Percentiles rank a stretch among this genome's conserved stretches.
Evolutionary conservation across 2,329 filamentous ascomycete species (phyloP).

Genomic region (Xylogone sp.): DNA sequence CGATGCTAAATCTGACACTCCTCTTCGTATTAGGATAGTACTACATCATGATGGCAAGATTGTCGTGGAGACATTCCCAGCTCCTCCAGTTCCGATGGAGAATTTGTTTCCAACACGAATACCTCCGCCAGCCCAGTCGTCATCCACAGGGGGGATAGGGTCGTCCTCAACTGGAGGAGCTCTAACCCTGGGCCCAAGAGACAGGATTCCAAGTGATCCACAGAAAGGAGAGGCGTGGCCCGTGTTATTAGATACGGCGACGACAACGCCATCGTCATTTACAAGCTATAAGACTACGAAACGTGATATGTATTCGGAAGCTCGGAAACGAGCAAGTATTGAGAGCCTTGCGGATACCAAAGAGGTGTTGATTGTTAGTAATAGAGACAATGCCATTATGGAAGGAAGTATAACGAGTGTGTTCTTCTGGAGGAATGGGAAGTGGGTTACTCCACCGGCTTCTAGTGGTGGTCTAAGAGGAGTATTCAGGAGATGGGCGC

Average conservation of each 20-base stretch:
- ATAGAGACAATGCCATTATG: conserved; percentile 61
- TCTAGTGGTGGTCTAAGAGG: conserved; percentile 77
- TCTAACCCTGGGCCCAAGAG: conserved; percentile 17
- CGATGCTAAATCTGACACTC: conserved; percentile 24
- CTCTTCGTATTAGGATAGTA: conserved; percentile 51
- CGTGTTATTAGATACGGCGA: conserved; percentile 48
- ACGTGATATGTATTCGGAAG: conserved; percentile 67
- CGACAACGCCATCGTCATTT: conserved; percentile 54
- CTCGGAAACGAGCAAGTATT: conserved; percentile 60
- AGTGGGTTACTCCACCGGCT: conserved; percentile 80
- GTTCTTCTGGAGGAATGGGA: conserved; percentile 69
- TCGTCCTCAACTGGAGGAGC: conserved; percentile 25
- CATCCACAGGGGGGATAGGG: conserved; percentile 13
- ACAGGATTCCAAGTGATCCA: conserved; percentile 20
- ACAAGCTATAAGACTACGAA: conserved; percentile 85
- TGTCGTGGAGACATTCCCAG: conserved; percentile 34
- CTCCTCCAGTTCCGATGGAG: conserved; percentile 36
- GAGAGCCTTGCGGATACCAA: conserved; percentile 39
- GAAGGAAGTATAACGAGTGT: conserved; percentile 81
- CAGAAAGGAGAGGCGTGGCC: conserved; percentile 32
- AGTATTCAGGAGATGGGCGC: conserved; percentile 78
- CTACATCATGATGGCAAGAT: conserved; percentile 47
- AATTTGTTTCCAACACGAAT: conserved; percentile 57
- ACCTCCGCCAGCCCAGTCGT: conserved; percentile 39
- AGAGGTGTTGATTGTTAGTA: conserved; percentile 75